phyloP scores from a whole-genome alignment of 345 rosid species.

The Populus davidiana region DNA sequence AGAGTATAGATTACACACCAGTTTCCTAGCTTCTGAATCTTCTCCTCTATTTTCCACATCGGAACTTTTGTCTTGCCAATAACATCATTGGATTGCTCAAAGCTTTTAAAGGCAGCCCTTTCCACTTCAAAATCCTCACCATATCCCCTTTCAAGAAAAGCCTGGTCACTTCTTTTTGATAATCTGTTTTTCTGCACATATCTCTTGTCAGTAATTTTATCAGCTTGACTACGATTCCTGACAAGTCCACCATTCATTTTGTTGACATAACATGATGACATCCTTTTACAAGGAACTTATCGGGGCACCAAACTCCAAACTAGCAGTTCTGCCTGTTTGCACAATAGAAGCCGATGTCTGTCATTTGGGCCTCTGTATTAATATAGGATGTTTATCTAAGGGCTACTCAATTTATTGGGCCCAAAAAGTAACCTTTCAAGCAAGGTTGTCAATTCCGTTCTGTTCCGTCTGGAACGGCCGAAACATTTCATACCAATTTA shows the following conservation, averaged over 20 bases:
- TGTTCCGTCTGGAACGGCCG: too few relatives aligned
- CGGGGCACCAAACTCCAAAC: too few relatives aligned
- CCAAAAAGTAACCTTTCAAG: too few relatives aligned
- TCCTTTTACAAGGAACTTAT: too few relatives aligned
- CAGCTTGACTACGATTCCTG: constrained; percentile 22
- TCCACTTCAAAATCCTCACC: constrained; percentile 44
- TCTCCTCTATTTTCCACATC: constrained; percentile 71
- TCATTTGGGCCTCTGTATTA: too few relatives aligned
- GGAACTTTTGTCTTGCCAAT: constrained; percentile 54
- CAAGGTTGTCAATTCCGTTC: too few relatives aligned
- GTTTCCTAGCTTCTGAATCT: constrained; percentile 64
- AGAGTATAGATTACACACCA: constrained; percentile 42
- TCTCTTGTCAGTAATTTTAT: constrained; percentile 20
- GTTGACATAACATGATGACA: neutral
- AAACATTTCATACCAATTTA: too few relatives aligned
- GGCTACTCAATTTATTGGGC: too few relatives aligned
- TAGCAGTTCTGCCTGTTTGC: too few relatives aligned
- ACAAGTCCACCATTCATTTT: constrained; percentile 4
- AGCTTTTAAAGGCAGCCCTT: constrained; percentile 66
- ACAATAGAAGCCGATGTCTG: too few relatives aligned
- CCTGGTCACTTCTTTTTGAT: constrained; percentile 24
- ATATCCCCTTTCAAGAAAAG: constrained; percentile 23
- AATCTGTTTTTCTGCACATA: constrained; percentile 15
- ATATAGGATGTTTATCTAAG: too few relatives aligned
- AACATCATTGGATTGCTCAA: constrained; percentile 44